These are phyloP conservation scores for Cichorium intybus DNA, from an alignment of 140 eudicot species.

Conservation along the genomic window DNA sequence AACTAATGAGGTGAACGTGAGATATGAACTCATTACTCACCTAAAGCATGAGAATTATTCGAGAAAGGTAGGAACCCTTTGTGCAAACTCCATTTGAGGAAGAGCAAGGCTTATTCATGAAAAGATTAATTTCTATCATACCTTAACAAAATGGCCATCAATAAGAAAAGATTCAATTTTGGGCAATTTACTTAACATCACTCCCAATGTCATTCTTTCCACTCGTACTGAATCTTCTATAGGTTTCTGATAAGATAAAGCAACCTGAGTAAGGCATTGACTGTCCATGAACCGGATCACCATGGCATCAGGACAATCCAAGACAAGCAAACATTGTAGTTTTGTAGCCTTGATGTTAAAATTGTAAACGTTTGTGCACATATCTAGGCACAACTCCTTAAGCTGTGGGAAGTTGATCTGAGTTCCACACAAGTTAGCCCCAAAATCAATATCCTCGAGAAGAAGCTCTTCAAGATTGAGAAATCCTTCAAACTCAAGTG, in stretches of 20 bases:
- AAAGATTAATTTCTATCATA: background rate
- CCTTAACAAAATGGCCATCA: background rate
- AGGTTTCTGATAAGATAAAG: background rate
- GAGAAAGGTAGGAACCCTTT: background rate
- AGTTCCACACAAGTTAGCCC: background rate
- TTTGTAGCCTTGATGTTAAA: slow-evolving; percentile 6
- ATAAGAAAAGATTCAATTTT: background rate
- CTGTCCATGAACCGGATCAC: background rate
- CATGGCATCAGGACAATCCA: background rate
- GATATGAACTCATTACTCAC: background rate
- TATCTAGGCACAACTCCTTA: background rate
- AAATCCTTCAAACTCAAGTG: background rate
- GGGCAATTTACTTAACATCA: background rate
- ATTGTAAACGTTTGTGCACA: background rate
- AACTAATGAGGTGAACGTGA: background rate
- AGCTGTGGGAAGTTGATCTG: background rate
- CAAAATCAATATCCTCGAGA: background rate
- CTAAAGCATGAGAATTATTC: background rate
- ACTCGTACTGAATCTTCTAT: background rate
- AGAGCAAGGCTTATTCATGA: background rate
- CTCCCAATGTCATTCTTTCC: background rate
- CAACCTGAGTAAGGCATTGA: background rate
- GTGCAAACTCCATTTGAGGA: background rate
- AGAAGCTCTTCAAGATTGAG: background rate
- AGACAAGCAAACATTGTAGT: background rate